These are phyloP conservation scores for Mayamaea pseudoterrestris DNA, from an alignment of 108 stramenopile genomes.

Conservation along the genomic window DNA sequence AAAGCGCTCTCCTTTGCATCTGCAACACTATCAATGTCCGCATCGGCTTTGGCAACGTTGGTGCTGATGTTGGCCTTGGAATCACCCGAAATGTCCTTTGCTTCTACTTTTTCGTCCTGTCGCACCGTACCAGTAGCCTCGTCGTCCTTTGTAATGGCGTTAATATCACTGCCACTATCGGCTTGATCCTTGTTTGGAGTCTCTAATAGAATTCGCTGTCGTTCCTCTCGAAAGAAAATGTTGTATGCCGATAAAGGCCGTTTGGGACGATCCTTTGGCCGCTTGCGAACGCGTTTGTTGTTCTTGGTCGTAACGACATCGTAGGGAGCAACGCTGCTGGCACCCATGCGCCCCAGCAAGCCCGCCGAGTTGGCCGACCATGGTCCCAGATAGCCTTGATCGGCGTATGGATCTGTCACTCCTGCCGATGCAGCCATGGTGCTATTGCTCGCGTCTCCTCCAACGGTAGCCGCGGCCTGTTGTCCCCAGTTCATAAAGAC, in stretches of 20 bases:
- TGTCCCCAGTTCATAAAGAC: too few species aligned
- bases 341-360: conserved; percentile 14
- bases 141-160: background rate
- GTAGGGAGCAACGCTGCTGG: too few species aligned
- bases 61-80: background rate
- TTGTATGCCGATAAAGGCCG: conserved; percentile 53
- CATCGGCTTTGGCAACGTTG: conserved; percentile 1
- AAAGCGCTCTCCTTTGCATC: background rate
- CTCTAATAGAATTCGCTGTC: conserved; percentile 5
- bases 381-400: conserved; percentile 21
- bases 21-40: too few species aligned
- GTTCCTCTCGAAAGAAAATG: conserved; percentile 24
- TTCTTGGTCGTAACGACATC: conserved; percentile 1
- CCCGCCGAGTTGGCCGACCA: conserved; percentile 16
- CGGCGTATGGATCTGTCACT: conserved; percentile 17
- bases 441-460: too few species aligned
- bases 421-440: too few species aligned
- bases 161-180: conserved; percentile 4
- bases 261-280: conserved; percentile 46
- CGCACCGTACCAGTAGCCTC: background rate
- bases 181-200: background rate
- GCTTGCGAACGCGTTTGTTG: conserved; percentile 19
- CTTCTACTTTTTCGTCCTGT: conserved; percentile 5
- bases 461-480: too few species aligned
- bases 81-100: too few species aligned